Evolutionary conservation across 1,284 basidiomycete genomes (phyloP).

Genomic region (Ustilago sp.): DNA sequence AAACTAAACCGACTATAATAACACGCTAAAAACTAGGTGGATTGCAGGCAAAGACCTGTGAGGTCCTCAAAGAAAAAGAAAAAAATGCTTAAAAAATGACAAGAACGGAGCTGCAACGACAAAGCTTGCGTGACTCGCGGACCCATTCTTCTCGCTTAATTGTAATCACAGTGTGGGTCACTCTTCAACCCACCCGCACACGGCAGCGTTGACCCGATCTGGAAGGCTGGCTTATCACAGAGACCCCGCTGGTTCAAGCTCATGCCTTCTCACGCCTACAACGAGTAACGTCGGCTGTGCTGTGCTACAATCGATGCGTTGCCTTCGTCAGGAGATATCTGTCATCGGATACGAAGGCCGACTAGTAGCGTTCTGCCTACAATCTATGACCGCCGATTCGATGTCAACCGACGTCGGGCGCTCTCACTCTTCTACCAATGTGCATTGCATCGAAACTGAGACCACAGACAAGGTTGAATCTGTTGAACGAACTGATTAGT

Average conservation of each 20-base stretch:
- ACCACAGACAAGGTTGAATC: neutral
- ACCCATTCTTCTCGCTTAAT: neutral
- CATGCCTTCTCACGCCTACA: neutral
- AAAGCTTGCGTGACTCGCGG: slow-evolving; percentile 3
- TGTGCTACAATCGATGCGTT: neutral
- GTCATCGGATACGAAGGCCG: neutral
- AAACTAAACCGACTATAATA: no score
- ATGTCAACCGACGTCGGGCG: no score
- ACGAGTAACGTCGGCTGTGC: slow-evolving; percentile 1
- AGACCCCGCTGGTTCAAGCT: neutral
- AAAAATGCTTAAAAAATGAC: slow-evolving; percentile 1
- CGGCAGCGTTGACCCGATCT: neutral
- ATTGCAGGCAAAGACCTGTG: no score
- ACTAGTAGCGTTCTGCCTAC: neutral
- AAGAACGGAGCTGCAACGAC: neutral
- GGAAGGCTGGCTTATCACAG: neutral
- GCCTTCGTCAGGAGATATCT: neutral
- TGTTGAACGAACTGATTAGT: slow-evolving; percentile 12
- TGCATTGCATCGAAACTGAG: neutral
- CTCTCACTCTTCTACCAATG: neutral
- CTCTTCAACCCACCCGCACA: neutral
- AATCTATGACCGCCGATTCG: no score
- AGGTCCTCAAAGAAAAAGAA: no score
- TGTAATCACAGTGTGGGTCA: neutral
- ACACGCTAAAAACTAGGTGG: no score